These are phyloP conservation scores for Metroxylon sagu DNA, from an alignment of 176 grass and related monocot species.

Conservation along the genomic window DNA sequence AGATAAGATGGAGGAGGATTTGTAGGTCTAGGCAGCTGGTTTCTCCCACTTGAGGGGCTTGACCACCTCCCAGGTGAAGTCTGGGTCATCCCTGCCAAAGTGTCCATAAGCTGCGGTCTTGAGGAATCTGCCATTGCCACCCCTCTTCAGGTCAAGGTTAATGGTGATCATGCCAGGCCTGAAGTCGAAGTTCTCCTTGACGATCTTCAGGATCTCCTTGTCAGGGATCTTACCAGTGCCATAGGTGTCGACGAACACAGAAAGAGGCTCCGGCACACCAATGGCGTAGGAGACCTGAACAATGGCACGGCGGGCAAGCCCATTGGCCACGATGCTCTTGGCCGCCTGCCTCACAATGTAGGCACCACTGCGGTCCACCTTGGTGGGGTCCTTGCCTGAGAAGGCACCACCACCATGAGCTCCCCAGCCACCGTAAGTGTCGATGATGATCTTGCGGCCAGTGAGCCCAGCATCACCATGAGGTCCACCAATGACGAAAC, in stretches of 20 bases:
- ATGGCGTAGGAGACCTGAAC: conserved; percentile 67
- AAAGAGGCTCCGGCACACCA: conserved; percentile 51
- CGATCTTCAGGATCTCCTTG: conserved; percentile 61
- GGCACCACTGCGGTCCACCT: conserved; percentile 62
- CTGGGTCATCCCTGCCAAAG: conserved; percentile 41
- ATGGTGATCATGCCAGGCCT: conserved; percentile 59
- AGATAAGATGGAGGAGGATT: neutral
- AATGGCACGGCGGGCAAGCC: conserved; percentile 36
- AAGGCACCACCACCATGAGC: conserved; percentile 55
- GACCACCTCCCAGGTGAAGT: conserved; percentile 67
- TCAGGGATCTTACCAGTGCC: conserved; percentile 48
- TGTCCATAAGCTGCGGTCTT: conserved; percentile 65
- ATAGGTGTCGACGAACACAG: conserved; percentile 42
- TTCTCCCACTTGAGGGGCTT: conserved; percentile 53
- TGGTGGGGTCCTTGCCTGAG: conserved; percentile 67
- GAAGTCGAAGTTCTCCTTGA: conserved; percentile 66
- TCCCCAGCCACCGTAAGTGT: conserved; percentile 60
- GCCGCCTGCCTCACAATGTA: conserved; percentile 59
- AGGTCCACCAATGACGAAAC: conserved; percentile 53
- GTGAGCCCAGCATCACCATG: conserved; percentile 51
- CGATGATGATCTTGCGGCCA: conserved; percentile 66
- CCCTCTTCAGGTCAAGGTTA: conserved; percentile 55
- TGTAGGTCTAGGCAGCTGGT: conserved; percentile 20
- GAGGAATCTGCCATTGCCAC: conserved; percentile 47
- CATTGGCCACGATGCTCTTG: conserved; percentile 49